These are phyloP conservation scores for Exophiala alcalophila DNA, from an alignment of 2,329 filamentous ascomycete species.

Conservation along the genomic window DNA sequence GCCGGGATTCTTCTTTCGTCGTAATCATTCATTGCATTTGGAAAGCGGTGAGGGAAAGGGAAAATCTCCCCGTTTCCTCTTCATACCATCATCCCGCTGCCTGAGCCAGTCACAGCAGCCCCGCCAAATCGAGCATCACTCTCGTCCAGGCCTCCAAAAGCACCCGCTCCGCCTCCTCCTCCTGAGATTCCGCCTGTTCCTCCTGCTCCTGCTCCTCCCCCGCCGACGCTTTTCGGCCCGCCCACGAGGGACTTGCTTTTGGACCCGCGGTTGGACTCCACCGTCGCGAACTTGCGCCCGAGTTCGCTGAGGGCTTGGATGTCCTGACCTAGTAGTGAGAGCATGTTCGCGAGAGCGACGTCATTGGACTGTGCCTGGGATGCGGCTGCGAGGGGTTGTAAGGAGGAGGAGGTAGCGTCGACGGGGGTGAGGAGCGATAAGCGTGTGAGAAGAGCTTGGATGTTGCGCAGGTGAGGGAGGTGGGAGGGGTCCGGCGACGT, in stretches of 20 bases:
- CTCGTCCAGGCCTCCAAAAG: conserved; percentile 21
- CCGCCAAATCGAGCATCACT: conserved; percentile 20
- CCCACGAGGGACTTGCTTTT: conserved; percentile 14
- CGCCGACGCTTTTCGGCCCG: conserved; percentile 6
- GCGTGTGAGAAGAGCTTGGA: conserved; percentile 79
- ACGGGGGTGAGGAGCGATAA: conserved; percentile 77
- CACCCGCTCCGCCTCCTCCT: conserved; percentile 6
- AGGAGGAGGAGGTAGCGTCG: conserved; percentile 45
- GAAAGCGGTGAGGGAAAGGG: no score
- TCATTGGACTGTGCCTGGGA: conserved; percentile 78
- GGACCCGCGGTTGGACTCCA: conserved; percentile 44
- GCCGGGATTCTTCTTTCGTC: no score
- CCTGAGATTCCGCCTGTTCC: background rate
- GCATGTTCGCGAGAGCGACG: conserved; percentile 71
- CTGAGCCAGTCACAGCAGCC: conserved; percentile 10
- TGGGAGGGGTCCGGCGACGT: conserved; percentile 42
- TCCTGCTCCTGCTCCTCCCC: conserved; percentile 2
- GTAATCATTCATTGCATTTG: no score
- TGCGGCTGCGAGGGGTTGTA: conserved; percentile 62
- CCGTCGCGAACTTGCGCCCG: conserved; percentile 67
- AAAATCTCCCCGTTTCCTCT: no score
- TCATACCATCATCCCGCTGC: conserved; percentile 10
- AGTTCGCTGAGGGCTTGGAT: conserved; percentile 68
- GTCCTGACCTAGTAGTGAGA: conserved; percentile 72
- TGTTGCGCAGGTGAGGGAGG: conserved; percentile 76